Evolutionary conservation across 2,329 filamentous ascomycete species (phyloP), one percentile per base, ranked within the genome.

Genomic region (Phyllosticta capitalensis): DNA sequence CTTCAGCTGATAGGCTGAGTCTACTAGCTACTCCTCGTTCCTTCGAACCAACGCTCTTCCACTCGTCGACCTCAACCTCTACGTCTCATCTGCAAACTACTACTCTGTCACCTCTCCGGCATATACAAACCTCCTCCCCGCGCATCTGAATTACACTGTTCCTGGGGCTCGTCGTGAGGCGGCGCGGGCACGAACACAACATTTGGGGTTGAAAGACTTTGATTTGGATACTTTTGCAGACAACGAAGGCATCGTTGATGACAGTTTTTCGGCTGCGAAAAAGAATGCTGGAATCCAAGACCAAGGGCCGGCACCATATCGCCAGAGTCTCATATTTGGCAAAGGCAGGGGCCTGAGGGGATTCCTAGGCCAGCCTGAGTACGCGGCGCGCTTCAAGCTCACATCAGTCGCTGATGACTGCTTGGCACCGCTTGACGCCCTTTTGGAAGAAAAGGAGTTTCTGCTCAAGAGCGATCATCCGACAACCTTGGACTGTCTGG

Each of bases 41-140:
- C 76, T 96, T 65, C 79, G 85, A 69, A 82, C 85, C 24, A 85
- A 87, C 61, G 89, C 87, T n/a, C 84, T 86, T 55, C 84, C 87
- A 30, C 82, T 97, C 62, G 72, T 96, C 66, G 89, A 95, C 66
- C 84, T 96, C 60, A 92, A 86, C 56, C 86, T 97, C 66, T 97
- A 95, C 72, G 88, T 94, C 63, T 94, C 91, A 30, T 89, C 87
- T 60, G 84, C 90, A 64, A 96, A 97, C 76, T 99, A 94, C 82
- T 80, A 85, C 59, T 78, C 81, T 51, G 77, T 81, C 54, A 96
- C 91, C 3, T 85, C 90, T 17, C 89, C 90, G 2, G 87, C 90
- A 45, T 96, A 91, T 75, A 90, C 86, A 64, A 76, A 79, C 5
- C 82, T 96, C 60, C 83, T 97, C 48, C 83, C 88, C 49, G 95